phyloP scores from a whole-genome alignment of 345 rosid genomes.

The Bruguiera gymnorhiza region DNA sequence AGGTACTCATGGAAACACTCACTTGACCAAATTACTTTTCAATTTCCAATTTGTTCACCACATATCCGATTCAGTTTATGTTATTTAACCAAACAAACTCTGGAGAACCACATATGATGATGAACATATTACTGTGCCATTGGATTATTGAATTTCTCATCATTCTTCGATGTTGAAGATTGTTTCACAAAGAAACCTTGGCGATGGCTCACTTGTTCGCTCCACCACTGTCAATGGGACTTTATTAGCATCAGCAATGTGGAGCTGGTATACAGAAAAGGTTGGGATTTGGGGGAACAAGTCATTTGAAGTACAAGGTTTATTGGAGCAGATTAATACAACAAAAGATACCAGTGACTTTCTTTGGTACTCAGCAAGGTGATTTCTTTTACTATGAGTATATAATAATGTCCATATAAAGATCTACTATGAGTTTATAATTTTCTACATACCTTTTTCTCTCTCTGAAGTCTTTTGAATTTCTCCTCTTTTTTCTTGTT shows the following conservation, averaged over 20 bases:
- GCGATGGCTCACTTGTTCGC: conserved; percentile 27
- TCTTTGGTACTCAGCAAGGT: conserved; percentile 64
- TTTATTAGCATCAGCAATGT: conserved; percentile 23
- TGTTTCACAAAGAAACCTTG: conserved; percentile 46
- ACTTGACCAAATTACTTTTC: neutral
- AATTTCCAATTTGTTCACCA: neutral
- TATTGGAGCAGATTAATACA: conserved; percentile 56
- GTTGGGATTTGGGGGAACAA: conserved; percentile 49
- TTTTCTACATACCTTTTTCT: neutral
- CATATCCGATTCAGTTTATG: too few relatives aligned
- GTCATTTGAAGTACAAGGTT: conserved; percentile 38
- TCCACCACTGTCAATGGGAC: conserved; percentile 19
- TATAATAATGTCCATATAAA: neutral
- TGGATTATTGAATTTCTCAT: neutral
- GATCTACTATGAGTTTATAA: neutral
- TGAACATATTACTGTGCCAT: too few relatives aligned
- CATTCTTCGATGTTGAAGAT: conserved; percentile 35
- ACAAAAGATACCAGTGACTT: conserved; percentile 58
- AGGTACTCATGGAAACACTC: conserved; percentile 30
- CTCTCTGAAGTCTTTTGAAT: neutral
- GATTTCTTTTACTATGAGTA: neutral
- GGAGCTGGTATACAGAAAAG: conserved; percentile 58
- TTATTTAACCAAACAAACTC: too few relatives aligned
- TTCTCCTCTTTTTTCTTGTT: conserved; percentile 10
- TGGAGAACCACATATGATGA: too few relatives aligned